Evolutionary conservation across 495 filamentous ascomycete genomes (phyloP).

Genomic region (Neurospora hispaniola): DNA sequence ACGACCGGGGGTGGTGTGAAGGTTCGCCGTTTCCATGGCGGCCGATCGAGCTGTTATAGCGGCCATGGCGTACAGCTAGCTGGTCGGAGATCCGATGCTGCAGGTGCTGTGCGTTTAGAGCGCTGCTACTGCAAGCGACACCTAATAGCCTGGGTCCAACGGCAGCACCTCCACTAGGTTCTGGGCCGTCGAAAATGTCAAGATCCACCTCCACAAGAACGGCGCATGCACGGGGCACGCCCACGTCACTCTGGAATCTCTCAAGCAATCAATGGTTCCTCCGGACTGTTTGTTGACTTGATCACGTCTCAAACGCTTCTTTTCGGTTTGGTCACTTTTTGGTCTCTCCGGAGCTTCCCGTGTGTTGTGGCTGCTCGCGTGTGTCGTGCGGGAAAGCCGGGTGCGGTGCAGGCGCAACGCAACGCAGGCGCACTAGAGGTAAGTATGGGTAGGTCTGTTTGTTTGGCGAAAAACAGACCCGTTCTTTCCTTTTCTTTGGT

Average conservation of each 20-base stretch:
- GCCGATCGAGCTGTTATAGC: conserved; percentile 14
- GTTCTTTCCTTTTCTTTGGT: not conserved
- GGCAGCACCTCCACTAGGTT: not conserved
- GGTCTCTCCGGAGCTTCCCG: not conserved
- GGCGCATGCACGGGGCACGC: not conserved
- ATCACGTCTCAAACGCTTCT: not conserved
- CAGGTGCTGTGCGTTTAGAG: not conserved
- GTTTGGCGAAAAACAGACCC: not conserved
- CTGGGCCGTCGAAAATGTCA: not conserved
- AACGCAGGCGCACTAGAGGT: not conserved
- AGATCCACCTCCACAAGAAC: not conserved
- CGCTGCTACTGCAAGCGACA: not conserved
- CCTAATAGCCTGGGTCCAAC: not conserved
- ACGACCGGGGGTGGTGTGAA: conserved; percentile 3
- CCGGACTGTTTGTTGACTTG: not conserved
- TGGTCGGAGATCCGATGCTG: not conserved
- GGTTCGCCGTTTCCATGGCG: conserved; percentile 24
- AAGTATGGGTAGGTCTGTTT: not conserved
- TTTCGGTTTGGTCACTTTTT: not conserved
- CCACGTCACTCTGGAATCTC: not conserved
- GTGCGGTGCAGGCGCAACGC: not conserved
- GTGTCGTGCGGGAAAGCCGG: not conserved
- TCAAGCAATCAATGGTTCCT: not conserved
- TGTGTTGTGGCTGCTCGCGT: not conserved
- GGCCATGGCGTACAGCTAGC: not conserved